Evolutionary conservation across 1,139 yeast species (phyloP), one percentile per base, ranked within the genome.

Genomic region (Diutina sp.): DNA sequence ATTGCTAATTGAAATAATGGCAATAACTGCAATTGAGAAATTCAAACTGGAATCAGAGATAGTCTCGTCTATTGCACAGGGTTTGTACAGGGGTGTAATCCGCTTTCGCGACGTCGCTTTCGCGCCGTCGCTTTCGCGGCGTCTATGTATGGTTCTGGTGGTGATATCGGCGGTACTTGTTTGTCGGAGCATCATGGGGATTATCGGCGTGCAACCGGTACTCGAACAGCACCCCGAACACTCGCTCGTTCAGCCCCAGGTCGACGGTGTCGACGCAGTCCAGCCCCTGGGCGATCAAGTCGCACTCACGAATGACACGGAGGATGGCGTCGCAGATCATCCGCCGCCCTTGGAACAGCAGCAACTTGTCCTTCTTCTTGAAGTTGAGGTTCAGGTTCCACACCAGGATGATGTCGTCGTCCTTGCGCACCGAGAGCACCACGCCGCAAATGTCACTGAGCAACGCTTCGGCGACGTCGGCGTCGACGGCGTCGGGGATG

Each of bases 341-440:
- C 59, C 83, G 68, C 60, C 82, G 68, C 41, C 79, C 79, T 60
- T 74, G 76, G 66, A 76, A 76, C 46, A 73, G 69, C 7, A 80
- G 74, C 58, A 77, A 66, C 56, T 70, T 71, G 58, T 70, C 71
- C 32, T 58, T 58, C 47, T 64, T 62, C 35, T 64, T 68, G 53
- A 74, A 74, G 58, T 72, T 71, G 57, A 77, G 65, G 65, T 79
- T 79, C 21, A 79, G 72, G 66, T 80, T 80, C 85, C 85, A 80
- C 51, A 80, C 69, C 60, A 79, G 71, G 59, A 80, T 72, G 54
- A 78, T 76, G 56, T 64, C 80, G 57, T 72, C 73, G 54, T 61
- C 63, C 7, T 61, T 57, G 58, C 84, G 71, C 38, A 79, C 74
- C 65, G 81, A 76, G 57, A 79, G 69, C 8, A 78, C 83, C 56